Evolutionary conservation across 306 rosid species (phyloP), one percentile per base, ranked within the genome.

Genomic region (Prunus mume): DNA sequence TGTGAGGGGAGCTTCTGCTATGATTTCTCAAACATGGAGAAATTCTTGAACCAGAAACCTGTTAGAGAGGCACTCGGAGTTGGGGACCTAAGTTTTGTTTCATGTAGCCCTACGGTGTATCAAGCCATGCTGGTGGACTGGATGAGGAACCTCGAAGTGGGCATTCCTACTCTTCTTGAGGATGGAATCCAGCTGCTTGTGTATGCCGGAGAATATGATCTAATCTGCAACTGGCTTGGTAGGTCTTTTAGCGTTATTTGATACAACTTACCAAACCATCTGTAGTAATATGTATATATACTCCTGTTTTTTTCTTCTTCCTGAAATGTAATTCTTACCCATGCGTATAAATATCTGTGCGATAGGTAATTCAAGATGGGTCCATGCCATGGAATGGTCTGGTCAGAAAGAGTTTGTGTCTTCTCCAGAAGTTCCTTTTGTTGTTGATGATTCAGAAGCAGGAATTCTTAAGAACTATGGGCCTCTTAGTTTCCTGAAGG

Each of bases 151-250:
- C 91, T 90, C 12, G 97, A 95, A 91, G 96, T 89, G 56, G 99
- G 97, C 55, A 95, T 95, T 74, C 99, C 99, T 50, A 56, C 87
- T 43, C 99, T 95, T 80, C 99, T 95, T 20, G 97, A 92, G 83
- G 99, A 95, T 50, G 99, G 99, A 80, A 78, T 95, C 78, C 80
- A 75, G 76, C 38, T 95, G 87, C 99, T 95, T 78, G 81, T 92
- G 64, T 95, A 95, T 77, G 99, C 97, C 4, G 99, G 99, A 61
- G 99, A 95, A 81, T 95, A 85, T 75, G 99, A 95, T 89, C 88
- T 95, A 30, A 95, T 95, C 84, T 92, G 99, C 93, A 95, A 95
- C 81, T 95, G 99, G 99, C 97, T 95, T 71, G 99, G 99, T 91
- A 83, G 52, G 84, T 52, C 66, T 75, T 43, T 49, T 25, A 32